Evolutionary conservation across 2,329 filamentous ascomycete genomes (phyloP).

Genomic region (Bipolaris zeicola): DNA sequence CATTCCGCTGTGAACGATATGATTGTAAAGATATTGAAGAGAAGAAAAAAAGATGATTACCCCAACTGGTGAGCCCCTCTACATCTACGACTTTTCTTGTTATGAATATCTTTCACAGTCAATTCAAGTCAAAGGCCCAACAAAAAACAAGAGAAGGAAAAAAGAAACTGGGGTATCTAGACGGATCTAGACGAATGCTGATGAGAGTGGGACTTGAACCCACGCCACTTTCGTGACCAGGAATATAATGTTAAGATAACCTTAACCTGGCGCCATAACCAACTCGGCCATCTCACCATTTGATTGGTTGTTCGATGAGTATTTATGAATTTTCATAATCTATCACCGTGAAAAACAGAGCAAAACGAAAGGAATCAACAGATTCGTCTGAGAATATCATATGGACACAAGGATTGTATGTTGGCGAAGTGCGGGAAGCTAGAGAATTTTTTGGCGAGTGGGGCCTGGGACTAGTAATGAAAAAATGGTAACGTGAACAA

Average conservation of each 20-base stretch:
- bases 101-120: background rate
- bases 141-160: conserved; percentile 6
- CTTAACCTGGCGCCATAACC: conserved; percentile 18
- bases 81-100: background rate
- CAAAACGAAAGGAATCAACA: background rate
- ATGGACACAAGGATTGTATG: background rate
- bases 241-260: conserved; percentile 21
- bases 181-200: conserved; percentile 34
- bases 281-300: conserved; percentile 14
- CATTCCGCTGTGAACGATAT: background rate
- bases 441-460: conserved; percentile 1
- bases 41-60: background rate
- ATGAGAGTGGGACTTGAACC: conserved; percentile 49
- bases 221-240: conserved; percentile 48
- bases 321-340: background rate
- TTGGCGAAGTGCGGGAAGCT: background rate
- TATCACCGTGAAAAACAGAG: no score
- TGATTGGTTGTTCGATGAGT: conserved; percentile 4
- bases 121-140: background rate
- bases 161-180: conserved; percentile 26
- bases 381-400: background rate
- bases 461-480: background rate
- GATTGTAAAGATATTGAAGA: background rate
- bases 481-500: background rate
- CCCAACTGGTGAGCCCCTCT: background rate